phyloP scores from a whole-genome alignment of 2,329 filamentous ascomycete genomes.

The Nemania sp. region DNA sequence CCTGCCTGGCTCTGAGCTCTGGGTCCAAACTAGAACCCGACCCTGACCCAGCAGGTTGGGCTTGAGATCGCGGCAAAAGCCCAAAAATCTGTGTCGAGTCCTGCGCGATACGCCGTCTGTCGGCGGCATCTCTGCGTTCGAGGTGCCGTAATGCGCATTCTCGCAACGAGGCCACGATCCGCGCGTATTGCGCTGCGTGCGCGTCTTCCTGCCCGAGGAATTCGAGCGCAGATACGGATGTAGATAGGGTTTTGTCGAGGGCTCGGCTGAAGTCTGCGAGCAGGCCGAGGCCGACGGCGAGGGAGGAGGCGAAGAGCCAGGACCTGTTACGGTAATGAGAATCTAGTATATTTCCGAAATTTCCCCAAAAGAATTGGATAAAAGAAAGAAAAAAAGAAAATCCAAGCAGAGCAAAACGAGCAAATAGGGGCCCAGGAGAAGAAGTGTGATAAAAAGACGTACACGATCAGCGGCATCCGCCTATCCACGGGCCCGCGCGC shows the following conservation, averaged over 20 bases:
- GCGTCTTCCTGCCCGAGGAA: constrained; percentile 54
- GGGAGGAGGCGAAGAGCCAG: constrained; percentile 57
- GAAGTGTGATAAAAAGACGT: constrained; percentile 34
- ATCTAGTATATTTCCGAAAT: not conserved
- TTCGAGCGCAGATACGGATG: constrained; percentile 52
- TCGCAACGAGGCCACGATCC: constrained; percentile 56
- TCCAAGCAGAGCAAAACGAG: too few species aligned
- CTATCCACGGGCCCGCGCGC: constrained; percentile 47
- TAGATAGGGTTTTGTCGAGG: constrained; percentile 53
- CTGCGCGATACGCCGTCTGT: constrained; percentile 52
- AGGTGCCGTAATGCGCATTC: constrained; percentile 51
- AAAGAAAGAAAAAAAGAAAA: too few species aligned
- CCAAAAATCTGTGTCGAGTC: constrained; percentile 57
- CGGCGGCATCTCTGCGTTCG: constrained; percentile 51
- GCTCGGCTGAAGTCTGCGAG: constrained; percentile 56
- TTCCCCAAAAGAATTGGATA: too few species aligned
- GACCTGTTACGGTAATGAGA: constrained; percentile 43
- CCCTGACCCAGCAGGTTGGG: too few species aligned
- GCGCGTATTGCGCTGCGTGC: constrained; percentile 56
- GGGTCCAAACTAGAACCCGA: too few species aligned
- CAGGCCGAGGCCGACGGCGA: constrained; percentile 55
- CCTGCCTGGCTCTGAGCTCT: too few species aligned
- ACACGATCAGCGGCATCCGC: constrained; percentile 55
- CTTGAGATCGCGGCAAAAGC: constrained; percentile 42
- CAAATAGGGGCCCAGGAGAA: not conserved